Evolutionary conservation across 2,329 filamentous ascomycete genomes (phyloP), one percentile per base, ranked within the genome.

Genomic region (Claviceps digitariae): DNA sequence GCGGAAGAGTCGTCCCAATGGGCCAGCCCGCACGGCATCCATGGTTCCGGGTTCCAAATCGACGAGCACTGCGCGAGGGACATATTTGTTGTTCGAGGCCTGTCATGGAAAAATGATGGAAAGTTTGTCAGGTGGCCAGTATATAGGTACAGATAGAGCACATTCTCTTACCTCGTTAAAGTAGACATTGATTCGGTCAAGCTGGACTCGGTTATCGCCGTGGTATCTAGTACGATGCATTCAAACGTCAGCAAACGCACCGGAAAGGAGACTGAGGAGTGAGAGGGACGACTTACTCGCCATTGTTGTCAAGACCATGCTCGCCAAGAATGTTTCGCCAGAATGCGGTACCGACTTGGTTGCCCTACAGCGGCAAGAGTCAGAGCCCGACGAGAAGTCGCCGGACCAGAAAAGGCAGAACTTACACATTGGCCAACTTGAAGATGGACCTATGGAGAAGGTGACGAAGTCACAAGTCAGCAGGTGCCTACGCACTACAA

Each of bases 261-360:
- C 34, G 17, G 17, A 20, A 41, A 7, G 15, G 23, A 6, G 15
- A 2, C 6, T 9, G 34, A 17, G 23, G 36, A 25, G 7, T 9
- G 17, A 12, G 20, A 34, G 2, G 15, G 20, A 7, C 13, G 10
- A 55, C 56, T 13, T 29, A 55, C 56, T 95, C 84, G 76, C 91
- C 91, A 73, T 87, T 87, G 76, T 87, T 87, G 75, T 97, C 93
- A 69, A 98, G 89, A 70, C 91, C 91, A 74, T 98, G 93, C 81
- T 90, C 86, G 74, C 84, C 83, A 67, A 86, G 88, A 71, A 90
- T 89, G 66, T 78, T 86, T 74, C 90, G 86, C 86, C 93, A 98
- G 83, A 98, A 98, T 76, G 93, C 93, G 80, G 93, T 91, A 90
- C 93, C 93, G 67, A 97, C 95, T 87, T 97, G 93, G 86, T 97